Evolutionary conservation across 225 moss, liverwort and hornwort species (phyloP).

Genomic region (Anthoceros angustus): DNA sequence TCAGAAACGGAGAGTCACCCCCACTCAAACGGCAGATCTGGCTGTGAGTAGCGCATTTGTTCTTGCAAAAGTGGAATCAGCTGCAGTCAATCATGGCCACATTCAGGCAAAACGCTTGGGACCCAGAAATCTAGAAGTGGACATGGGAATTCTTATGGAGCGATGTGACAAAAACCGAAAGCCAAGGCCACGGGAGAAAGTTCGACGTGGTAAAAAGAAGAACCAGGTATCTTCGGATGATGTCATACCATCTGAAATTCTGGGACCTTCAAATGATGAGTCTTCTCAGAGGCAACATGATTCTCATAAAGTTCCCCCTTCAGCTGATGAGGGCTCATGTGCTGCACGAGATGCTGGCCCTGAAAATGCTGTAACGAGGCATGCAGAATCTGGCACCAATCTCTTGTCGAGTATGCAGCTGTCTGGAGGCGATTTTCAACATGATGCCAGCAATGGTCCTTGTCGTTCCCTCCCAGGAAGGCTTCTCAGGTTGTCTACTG

Average conservation of each 20-base stretch:
- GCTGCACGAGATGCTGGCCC: not conserved
- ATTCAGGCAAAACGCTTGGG: constrained; percentile 40
- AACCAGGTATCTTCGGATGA: not conserved
- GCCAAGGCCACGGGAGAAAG: constrained; percentile 46
- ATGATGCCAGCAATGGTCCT: not conserved
- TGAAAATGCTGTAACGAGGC: too few relatives aligned
- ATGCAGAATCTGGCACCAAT: not conserved
- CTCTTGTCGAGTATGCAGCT: not conserved
- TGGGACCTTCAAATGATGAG: not conserved
- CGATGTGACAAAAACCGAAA: constrained; percentile 46
- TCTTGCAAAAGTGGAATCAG: constrained; percentile 43
- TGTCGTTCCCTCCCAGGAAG: constrained; percentile 17
- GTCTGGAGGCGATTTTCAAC: not conserved
- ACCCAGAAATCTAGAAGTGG: constrained; percentile 46
- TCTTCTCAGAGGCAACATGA: not conserved
- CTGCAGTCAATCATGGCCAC: constrained; percentile 21
- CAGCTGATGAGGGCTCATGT: not conserved
- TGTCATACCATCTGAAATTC: not conserved
- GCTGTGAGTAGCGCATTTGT: constrained; percentile 54
- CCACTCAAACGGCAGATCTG: constrained; percentile 46
- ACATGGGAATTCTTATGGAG: constrained; percentile 62
- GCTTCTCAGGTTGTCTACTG: constrained; percentile 32
- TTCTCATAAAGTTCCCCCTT: not conserved
- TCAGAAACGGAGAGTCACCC: constrained; percentile 52
- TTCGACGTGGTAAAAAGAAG: constrained; percentile 26